Conservation (phyloP, 2,329 filamentous ascomycete species). For the Nakataea oryzae region DNA sequence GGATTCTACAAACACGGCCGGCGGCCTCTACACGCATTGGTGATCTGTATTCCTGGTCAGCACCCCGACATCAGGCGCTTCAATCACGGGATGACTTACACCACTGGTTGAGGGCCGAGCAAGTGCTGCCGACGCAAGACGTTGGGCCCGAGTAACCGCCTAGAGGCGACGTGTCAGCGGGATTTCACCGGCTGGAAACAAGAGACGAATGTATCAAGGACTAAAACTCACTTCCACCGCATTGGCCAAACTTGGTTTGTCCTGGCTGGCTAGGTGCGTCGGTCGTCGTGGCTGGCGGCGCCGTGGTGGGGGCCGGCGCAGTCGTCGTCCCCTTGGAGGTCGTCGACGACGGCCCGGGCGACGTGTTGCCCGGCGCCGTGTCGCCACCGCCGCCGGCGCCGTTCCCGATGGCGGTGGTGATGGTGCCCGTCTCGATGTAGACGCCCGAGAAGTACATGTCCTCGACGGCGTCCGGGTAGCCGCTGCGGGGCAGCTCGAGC, state of each 20-base stretch:
- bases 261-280: not conserved
- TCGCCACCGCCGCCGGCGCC: too few species aligned
- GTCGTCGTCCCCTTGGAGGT: not conserved
- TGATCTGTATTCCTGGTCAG: not conserved
- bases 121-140: not conserved
- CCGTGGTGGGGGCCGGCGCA: not conserved
- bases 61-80: not conserved
- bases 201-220: too few species aligned
- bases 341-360: not conserved
- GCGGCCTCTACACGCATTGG: not conserved
- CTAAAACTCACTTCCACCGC: not conserved
- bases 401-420: constrained; percentile 11
- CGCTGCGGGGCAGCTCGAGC: constrained; percentile 49
- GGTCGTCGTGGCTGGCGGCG: not conserved
- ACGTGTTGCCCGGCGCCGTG: not conserved
- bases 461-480: constrained; percentile 43
- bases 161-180: not conserved
- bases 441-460: constrained; percentile 65
- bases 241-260: not conserved
- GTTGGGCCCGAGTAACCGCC: not conserved
- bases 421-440: constrained; percentile 51
- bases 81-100: not conserved
- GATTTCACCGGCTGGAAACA: not conserved
- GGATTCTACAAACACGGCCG: too few species aligned
- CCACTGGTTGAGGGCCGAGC: not conserved